These are phyloP conservation scores for Dunaliella primolecta DNA, from an alignment of 139 green algal genomes.

Conservation along the genomic window DNA sequence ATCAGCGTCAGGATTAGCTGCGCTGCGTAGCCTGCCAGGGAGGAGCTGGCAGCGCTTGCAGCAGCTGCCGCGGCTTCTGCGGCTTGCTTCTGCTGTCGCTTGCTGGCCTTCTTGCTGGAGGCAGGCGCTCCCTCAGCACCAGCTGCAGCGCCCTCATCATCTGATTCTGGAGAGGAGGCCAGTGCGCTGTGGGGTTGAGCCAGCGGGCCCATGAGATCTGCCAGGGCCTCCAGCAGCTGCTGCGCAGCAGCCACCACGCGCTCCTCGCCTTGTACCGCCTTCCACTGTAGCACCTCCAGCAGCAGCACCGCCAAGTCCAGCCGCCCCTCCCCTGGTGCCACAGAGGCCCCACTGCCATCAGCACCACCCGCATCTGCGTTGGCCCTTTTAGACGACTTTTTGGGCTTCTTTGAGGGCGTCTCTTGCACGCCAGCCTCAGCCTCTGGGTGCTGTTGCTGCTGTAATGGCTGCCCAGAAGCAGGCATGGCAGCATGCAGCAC, in stretches of 20 bases:
- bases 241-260: constrained; percentile 39
- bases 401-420: constrained; percentile 17
- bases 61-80: background rate
- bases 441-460: constrained; percentile 3
- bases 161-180: background rate
- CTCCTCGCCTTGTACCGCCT: constrained; percentile 18
- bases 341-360: no score
- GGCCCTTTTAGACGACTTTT: constrained; percentile 3
- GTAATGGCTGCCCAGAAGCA: background rate
- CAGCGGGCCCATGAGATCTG: constrained; percentile 30
- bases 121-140: background rate
- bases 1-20: constrained; percentile 58
- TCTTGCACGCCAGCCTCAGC: constrained; percentile 1
- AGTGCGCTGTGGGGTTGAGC: background rate
- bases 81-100: background rate
- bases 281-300: constrained; percentile 71
- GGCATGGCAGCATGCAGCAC: constrained; percentile 22
- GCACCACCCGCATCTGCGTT: background rate
- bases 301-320: constrained; percentile 20
- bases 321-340: background rate
- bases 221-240: constrained; percentile 25
- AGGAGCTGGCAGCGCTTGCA: background rate
- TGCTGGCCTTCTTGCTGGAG: background rate
- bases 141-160: constrained; percentile 9
- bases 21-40: constrained; percentile 49